These are phyloP conservation scores for Boechera stricta DNA, from an alignment of 345 rosid species.

Conservation along the genomic window DNA sequence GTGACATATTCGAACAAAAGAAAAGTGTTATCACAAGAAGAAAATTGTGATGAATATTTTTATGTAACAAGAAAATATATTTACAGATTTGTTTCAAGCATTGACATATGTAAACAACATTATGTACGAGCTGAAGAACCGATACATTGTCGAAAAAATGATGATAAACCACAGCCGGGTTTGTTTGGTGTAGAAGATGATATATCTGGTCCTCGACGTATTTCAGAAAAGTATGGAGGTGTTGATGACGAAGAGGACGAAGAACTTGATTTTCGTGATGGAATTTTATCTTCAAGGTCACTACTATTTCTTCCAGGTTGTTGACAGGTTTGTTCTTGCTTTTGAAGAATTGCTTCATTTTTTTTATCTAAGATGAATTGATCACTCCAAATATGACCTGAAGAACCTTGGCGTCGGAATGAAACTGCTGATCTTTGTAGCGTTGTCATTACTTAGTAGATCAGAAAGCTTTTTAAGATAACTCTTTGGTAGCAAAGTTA, in stretches of 20 bases:
- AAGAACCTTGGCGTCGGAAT: slow-evolving; percentile 41
- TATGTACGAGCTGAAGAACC: slow-evolving; percentile 25
- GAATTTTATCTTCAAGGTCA: slow-evolving; percentile 1
- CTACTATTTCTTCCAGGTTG: background rate
- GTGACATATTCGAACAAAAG: background rate
- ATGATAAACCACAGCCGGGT: slow-evolving; percentile 33
- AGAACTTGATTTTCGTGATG: slow-evolving; percentile 12
- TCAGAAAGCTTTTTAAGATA: background rate
- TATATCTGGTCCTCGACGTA: background rate
- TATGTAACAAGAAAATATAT: background rate
- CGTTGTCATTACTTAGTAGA: slow-evolving; percentile 22
- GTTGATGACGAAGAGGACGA: slow-evolving; percentile 31
- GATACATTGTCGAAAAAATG: slow-evolving; percentile 30
- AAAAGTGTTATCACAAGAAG: background rate
- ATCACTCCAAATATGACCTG: slow-evolving; percentile 37
- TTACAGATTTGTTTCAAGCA: background rate
- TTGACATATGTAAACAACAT: background rate
- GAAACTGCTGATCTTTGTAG: slow-evolving; percentile 41
- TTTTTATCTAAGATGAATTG: background rate
- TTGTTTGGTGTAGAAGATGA: slow-evolving; percentile 15
- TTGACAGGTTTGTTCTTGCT: background rate
- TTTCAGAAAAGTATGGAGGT: slow-evolving; percentile 10
- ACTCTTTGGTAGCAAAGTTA: background rate
- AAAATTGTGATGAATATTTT: background rate
- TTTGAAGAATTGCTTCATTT: slow-evolving; percentile 6